Evolutionary conservation across 805 yeast species (phyloP), one percentile per base, ranked within the genome.

Genomic region (Nakazawaea siamensis): DNA sequence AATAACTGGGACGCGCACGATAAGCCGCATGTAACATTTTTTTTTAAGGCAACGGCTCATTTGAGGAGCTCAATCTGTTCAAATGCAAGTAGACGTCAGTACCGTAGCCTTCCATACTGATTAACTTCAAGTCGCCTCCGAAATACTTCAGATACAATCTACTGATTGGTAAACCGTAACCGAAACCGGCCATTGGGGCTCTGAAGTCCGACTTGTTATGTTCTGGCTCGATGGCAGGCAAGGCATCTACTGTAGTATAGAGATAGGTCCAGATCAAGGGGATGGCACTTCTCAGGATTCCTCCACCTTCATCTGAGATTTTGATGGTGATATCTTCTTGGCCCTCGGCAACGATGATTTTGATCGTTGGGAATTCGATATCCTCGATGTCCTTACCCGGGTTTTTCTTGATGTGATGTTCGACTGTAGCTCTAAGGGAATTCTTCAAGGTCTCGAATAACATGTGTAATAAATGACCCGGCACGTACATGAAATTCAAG

Each of bases 151-250:
- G 88, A 46, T 87, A 87, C 25, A 86, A 65, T 39, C 95, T 60
- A 31, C 92, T 80, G 36, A 87, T 77, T 2, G 95, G 95, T 47
- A 86, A 65, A 0, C 96, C 95, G 50, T 86, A 88, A 19, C 96
- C 96, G 45, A 82, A 80, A 0, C 96, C 96, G 34, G 95, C 95
- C 83, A 86, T 80, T 39, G 95, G 96, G 1, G 94, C 94, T 51
- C 73, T 73, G 59, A 82, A 80, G 39, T 79, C 81, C 16, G 76
- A 64, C 46, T 73, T 75, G 43, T 68, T 65, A 44, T 46, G 64
- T 27, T 75, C 80, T 2, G 72, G 69, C 40, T 77, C 84, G 32
- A 79, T 57, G 16, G 64, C 68, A 1, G 90, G 90, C 5, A 81
- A 70, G 34, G 75, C 69, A 46, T 76, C 76, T 31, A 87, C 94